A percentile compares a stretch with the other conserved stretches of the same genome.
phyloP scores from a whole-genome alignment of 2,329 filamentous ascomycete genomes.

The Verticillium zaregamsianum region DNA sequence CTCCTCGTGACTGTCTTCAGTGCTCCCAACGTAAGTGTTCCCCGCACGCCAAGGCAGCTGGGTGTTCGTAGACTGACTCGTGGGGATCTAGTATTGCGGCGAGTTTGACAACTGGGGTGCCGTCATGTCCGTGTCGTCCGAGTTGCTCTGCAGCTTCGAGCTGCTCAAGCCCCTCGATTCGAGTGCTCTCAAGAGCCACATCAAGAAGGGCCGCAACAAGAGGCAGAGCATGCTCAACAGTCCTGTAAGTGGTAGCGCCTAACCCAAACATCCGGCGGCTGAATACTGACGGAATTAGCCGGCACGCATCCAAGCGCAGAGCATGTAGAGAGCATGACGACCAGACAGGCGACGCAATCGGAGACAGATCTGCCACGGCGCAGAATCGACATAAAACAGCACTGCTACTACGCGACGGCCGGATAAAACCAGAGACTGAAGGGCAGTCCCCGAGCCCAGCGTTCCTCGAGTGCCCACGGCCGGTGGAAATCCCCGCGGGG shows the following conservation, averaged over 20 bases:
- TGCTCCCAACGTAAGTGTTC: constrained; percentile 81
- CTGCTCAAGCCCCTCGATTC: constrained; percentile 94
- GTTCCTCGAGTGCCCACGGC: constrained; percentile 13
- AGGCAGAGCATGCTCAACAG: constrained; percentile 94
- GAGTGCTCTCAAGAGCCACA: constrained; percentile 93
- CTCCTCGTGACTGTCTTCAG: constrained; percentile 96
- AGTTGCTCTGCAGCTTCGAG: constrained; percentile 95
- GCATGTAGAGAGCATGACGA: constrained; percentile 4
- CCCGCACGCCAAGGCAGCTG: background rate
- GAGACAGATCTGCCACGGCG: background rate
- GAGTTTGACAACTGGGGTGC: constrained; percentile 99
- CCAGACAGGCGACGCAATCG: background rate
- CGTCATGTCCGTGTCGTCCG: constrained; percentile 94
- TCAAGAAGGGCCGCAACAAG: constrained; percentile 96
- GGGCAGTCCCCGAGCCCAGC: background rate
- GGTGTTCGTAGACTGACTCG: background rate
- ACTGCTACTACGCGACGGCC: background rate
- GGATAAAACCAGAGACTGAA: background rate
- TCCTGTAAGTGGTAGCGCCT: constrained; percentile 63
- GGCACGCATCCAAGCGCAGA: constrained; percentile 7
- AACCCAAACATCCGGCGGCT: background rate
- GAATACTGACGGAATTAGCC: background rate
- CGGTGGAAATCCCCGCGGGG: constrained; percentile 17
- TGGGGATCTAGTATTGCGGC: constrained; percentile 72
- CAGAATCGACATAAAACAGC: background rate